Evolutionary conservation across 305 asterid species (phyloP).

Genomic region (Nicotiana rustica): DNA sequence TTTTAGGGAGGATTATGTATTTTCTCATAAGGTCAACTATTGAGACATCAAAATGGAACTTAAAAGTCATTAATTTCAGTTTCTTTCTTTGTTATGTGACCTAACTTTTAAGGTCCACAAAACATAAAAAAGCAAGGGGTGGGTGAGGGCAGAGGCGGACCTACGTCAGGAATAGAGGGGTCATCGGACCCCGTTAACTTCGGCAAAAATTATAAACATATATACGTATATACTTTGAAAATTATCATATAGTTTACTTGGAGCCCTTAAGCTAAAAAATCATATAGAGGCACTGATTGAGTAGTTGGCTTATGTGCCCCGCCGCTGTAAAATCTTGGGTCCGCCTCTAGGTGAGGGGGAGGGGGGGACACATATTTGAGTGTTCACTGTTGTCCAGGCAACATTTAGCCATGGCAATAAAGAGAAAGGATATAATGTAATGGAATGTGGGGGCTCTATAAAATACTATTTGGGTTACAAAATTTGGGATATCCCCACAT

Average conservation of each 20-base stretch:
- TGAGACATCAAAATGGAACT: constrained; percentile 33
- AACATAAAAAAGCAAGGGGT: constrained; percentile 15
- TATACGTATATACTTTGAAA: too few species aligned
- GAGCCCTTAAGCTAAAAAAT: too few species aligned
- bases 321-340: too few species aligned
- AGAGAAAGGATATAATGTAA: constrained; percentile 31
- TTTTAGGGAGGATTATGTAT: constrained; percentile 28
- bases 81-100: neutral
- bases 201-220: too few species aligned
- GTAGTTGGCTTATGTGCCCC: too few species aligned
- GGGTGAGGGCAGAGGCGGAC: neutral
- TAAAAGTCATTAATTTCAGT: constrained; percentile 31
- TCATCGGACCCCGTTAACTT: too few species aligned
- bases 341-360: too few species aligned
- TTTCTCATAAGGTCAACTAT: constrained; percentile 32
- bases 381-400: constrained; percentile 46
- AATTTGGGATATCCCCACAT: constrained; percentile 32
- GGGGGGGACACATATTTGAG: constrained; percentile 33
- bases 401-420: constrained; percentile 34
- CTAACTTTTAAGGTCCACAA: constrained; percentile 30
- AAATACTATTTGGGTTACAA: neutral
- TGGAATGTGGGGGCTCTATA: constrained; percentile 41
- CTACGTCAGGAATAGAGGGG: too few species aligned
- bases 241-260: too few species aligned
- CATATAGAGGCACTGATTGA: too few species aligned